Conservation (phyloP, 805 yeast species). For the Citeromyces nyonsensis region DNA sequence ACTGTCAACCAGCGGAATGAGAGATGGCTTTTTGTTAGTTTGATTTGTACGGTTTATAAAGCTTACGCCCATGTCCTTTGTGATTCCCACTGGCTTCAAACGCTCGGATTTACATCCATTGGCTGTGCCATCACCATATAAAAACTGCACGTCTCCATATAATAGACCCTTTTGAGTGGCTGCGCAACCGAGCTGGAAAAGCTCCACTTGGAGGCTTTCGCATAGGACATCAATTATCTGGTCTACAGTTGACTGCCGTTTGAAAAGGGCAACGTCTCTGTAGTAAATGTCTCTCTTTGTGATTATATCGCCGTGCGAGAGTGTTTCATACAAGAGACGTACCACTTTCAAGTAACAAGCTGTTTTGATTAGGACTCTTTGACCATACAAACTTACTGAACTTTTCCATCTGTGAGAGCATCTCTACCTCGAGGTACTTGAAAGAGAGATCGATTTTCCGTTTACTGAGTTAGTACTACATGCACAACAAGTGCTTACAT, state of each 20-base stretch:
- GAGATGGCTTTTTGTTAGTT: slow-evolving; percentile 7
- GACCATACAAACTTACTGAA: too few species aligned
- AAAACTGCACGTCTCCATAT: slow-evolving; percentile 18
- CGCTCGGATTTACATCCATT: background rate
- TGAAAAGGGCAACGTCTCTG: slow-evolving; percentile 35
- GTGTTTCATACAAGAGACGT: slow-evolving; percentile 1
- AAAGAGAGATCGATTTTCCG: too few species aligned
- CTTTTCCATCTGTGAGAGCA: too few species aligned
- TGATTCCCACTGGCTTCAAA: slow-evolving; percentile 3
- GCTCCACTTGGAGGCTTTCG: slow-evolving; percentile 18
- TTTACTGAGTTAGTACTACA: too few species aligned
- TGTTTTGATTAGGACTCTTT: background rate
- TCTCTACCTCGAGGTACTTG: too few species aligned
- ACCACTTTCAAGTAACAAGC: slow-evolving; percentile 4
- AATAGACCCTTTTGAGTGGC: slow-evolving; percentile 45
- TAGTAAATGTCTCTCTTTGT: slow-evolving; percentile 47
- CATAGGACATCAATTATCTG: slow-evolving; percentile 20
- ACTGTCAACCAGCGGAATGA: slow-evolving; percentile 24
- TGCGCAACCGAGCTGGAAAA: slow-evolving; percentile 23
- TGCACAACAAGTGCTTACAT: too few species aligned
- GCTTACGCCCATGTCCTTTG: slow-evolving; percentile 4
- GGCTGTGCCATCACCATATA: background rate
- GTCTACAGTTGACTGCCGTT: slow-evolving; percentile 24
- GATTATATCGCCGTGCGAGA: slow-evolving; percentile 7
- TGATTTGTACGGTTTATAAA: slow-evolving; percentile 6